These are phyloP conservation scores for Acacia confusa DNA, from an alignment of 306 rosid genomes.

Conservation along the genomic window DNA sequence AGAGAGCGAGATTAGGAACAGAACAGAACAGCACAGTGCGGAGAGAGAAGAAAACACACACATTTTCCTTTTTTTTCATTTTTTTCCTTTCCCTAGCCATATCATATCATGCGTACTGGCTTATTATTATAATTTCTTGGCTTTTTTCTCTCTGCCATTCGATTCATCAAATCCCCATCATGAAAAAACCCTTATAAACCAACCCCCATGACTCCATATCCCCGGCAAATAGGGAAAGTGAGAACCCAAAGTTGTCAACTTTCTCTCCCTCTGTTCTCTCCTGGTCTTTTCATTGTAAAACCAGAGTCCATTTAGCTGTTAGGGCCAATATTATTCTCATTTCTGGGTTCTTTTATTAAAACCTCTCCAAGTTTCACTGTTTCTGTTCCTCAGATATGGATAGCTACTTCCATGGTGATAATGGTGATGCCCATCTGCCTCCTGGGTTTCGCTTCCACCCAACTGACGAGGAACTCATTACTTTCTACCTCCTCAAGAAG, in stretches of 20 bases:
- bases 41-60: constrained; percentile 21
- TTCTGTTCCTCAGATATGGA: constrained; percentile 28
- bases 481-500: constrained; percentile 85
- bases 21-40: constrained; percentile 51
- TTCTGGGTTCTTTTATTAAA: not conserved
- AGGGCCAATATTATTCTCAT: constrained; percentile 5
- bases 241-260: not conserved
- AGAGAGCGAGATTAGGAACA: constrained; percentile 44
- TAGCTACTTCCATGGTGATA: constrained; percentile 20
- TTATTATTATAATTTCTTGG: constrained; percentile 37
- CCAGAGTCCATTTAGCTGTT: not conserved
- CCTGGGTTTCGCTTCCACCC: constrained; percentile 99
- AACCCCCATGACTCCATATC: constrained; percentile 18
- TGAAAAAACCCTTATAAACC: constrained; percentile 39
- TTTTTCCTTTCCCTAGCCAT: constrained; percentile 49
- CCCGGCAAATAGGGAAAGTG: constrained; percentile 14
- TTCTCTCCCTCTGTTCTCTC: constrained; percentile 7
- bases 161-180: constrained; percentile 69
- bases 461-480: constrained; percentile 90
- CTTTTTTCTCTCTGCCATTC: constrained; percentile 44
- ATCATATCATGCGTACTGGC: constrained; percentile 37
- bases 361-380: not conserved
- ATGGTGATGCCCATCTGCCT: constrained; percentile 54
- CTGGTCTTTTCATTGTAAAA: constrained; percentile 11
- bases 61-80: not conserved